A percentile compares a stretch with the other conserved stretches of the same genome.
phyloP scores from a whole-genome alignment of 2,329 filamentous ascomycete genomes.

The Aspergillus tamarii region DNA sequence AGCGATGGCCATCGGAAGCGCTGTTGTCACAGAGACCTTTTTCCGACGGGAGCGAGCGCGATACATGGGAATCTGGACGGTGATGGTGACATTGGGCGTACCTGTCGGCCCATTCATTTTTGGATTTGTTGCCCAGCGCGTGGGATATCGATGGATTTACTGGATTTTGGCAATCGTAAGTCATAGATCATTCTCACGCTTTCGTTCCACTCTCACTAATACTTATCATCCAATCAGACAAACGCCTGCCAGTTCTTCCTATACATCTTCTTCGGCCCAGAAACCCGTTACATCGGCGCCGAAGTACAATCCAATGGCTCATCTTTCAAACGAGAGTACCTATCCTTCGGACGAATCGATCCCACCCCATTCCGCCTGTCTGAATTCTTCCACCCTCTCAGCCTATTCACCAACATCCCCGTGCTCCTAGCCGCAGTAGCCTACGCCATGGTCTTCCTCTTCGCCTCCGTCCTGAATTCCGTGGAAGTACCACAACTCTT shows the following conservation, averaged over 20 bases:
- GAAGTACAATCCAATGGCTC: slow-evolving; percentile 11
- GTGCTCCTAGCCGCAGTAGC: slow-evolving; percentile 56
- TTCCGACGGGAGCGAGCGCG: slow-evolving; percentile 56
- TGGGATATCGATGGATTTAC: slow-evolving; percentile 62
- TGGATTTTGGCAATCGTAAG: slow-evolving; percentile 57
- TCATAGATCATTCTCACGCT: slow-evolving; percentile 16
- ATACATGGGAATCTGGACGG: slow-evolving; percentile 60
- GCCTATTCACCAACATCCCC: slow-evolving; percentile 50
- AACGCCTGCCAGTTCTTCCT: slow-evolving; percentile 59
- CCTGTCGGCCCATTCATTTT: slow-evolving; percentile 41
- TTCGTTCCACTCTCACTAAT: slow-evolving; percentile 10
- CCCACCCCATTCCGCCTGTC: slow-evolving; percentile 49
- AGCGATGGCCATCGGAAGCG: slow-evolving; percentile 55
- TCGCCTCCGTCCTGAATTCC: slow-evolving; percentile 56
- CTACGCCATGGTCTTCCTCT: slow-evolving; percentile 63
- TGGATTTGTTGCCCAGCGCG: slow-evolving; percentile 50
- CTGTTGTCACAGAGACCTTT: slow-evolving; percentile 59
- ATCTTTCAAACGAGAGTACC: slow-evolving; percentile 45
- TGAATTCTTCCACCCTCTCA: slow-evolving; percentile 58
- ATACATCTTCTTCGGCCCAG: slow-evolving; percentile 58
- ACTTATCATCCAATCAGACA: slow-evolving; percentile 38
- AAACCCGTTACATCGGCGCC: slow-evolving; percentile 54
- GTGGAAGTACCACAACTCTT: slow-evolving; percentile 65
- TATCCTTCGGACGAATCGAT: slow-evolving; percentile 55
- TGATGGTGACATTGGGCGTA: slow-evolving; percentile 52